Base-by-base conservation (phyloP, 257 asterid species). In the Nemophila menziesii region DNA sequence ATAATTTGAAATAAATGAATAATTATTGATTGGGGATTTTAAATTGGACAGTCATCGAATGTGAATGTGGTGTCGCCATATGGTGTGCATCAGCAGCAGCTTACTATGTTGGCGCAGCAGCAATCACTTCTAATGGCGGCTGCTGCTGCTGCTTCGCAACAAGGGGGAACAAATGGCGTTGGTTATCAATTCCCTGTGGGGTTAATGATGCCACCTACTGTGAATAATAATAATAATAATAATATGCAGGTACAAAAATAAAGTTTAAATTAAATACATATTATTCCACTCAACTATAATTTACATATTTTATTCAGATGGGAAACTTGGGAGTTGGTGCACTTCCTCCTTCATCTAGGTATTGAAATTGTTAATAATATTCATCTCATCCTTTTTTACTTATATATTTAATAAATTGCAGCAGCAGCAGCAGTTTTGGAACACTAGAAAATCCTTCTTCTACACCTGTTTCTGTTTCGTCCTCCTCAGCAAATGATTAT, bases 101-200 rank as follows among this genome's bases (percentile, higher is more conserved):
- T 84, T 48, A 93, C 86, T 17, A 75, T 84, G 84, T 65, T 84
- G 65, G 92, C 95, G 21, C 95, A 84, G 43, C 95, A 84, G 37
- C 90, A 84, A 61, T 68, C 92, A 5, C 68, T 80, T 60, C 64
- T 84, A 61, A 60, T 77, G 86, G 90, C 90, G 40, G 79, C 86
- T 3, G 75, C 95, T 39, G 89, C 87, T 26, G 92, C 89, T 57
- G 71, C 67, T 68, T 18, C 72, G 39, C 82, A 73, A 45, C 65
- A 56, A 44, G 82, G 67, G 43, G 82, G 67, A 51, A 45, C 63
- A 38, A 84, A 74, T 29, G 79, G 84, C 66, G 67, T 48, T 48
- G 90, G 86, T 61, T 71, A 64, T 49, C 95, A 78, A 68, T 63
- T 80, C 56, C 87, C 81, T 43, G 84, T n/a, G n/a, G n/a, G 93